These are phyloP conservation scores for Coemansia sp. DNA, from an alignment of 192 early-diverging fungal genomes.

Conservation along the genomic window DNA sequence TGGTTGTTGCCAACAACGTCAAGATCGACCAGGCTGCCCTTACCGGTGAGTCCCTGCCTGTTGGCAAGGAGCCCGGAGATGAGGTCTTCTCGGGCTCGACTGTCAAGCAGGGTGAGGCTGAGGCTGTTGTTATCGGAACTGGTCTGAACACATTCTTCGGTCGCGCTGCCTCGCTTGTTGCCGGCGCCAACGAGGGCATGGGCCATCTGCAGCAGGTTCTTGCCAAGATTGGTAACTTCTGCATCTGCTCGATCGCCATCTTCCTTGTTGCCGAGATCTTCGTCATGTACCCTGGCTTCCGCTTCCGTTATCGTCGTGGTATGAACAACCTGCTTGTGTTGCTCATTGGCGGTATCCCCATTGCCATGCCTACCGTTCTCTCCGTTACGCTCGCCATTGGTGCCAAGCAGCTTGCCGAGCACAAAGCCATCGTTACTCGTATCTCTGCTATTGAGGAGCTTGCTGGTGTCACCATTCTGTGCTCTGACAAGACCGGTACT, in stretches of 20 bases:
- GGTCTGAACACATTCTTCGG: slow-evolving; percentile 84
- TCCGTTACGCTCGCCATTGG: slow-evolving; percentile 78
- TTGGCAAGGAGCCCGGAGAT: slow-evolving; percentile 65
- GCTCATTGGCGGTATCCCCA: slow-evolving; percentile 78
- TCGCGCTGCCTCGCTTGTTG: slow-evolving; percentile 74
- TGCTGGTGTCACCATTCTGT: slow-evolving; percentile 79
- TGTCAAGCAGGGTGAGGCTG: slow-evolving; percentile 77
- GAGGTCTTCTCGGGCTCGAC: slow-evolving; percentile 77
- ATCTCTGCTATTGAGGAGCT: slow-evolving; percentile 81
- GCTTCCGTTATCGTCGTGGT: slow-evolving; percentile 68
- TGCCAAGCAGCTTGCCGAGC: slow-evolving; percentile 76
- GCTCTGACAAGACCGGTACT: slow-evolving; percentile 96
- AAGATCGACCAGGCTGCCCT: slow-evolving; percentile 71
- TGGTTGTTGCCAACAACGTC: slow-evolving; percentile 66
- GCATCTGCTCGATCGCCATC: slow-evolving; percentile 67
- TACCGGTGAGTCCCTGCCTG: slow-evolving; percentile 73
- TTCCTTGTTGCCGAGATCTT: slow-evolving; percentile 69
- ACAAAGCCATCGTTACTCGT: slow-evolving; percentile 79
- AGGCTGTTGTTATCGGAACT: slow-evolving; percentile 75
- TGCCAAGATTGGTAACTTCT: slow-evolving; percentile 76
- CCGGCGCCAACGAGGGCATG: slow-evolving; percentile 67
- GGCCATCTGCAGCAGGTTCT: slow-evolving; percentile 73
- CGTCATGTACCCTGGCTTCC: slow-evolving; percentile 69
- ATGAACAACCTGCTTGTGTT: slow-evolving; percentile 77
- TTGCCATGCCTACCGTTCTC: slow-evolving; percentile 79